Base-by-base conservation (phyloP, 1,284 basidiomycete genomes). In the Puccinia hordei region DNA sequence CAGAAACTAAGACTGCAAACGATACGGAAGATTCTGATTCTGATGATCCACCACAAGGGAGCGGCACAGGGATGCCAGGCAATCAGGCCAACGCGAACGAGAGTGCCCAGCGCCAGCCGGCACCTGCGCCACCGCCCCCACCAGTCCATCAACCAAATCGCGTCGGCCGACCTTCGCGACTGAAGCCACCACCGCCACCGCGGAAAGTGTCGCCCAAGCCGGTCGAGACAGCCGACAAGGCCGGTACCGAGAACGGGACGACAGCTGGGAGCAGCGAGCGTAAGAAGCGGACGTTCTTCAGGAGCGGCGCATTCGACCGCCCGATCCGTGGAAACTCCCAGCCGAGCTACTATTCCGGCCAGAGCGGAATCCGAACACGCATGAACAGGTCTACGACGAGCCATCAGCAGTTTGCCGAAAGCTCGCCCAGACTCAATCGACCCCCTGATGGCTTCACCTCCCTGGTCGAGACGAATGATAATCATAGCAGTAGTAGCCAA, bases 1-100 rank as follows among this genome's bases (percentile, higher is more conserved):
- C 78, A 15, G 78, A 80, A 41, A 41, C 69, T 13, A 80, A 72
- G 33, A 33, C 41, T 15, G 53, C 17, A 24, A 41, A 73, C 51
- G 78, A 80, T 10, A 57, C 59, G 19, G 59, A 73, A 24, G 78
- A 80, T 38, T 80, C 78, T 35, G 76, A 79, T 61, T 68, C 41
- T 24, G 49, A 59, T 33, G 76, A 71, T 71, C 13, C 30, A 22
- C 53, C 76, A 9, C 65, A 61, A 71, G 65, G 41, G 5, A 1
- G 22, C 12, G 41, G 51, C 9, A 27, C 19, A 27, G 55, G 65
- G 15, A 41, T 22, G 13, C 59, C 65, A 51, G n/a, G 33, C 8
- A 9, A 44, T 8, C 46, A 66, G 19, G 68, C 55, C 76, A 71
- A 79, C 61, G 41, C 51, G 33, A 33, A 33, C 38, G 35, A 71